Conservation (phyloP, 352 stramenopile species). For the Phytophthora constricta region DNA sequence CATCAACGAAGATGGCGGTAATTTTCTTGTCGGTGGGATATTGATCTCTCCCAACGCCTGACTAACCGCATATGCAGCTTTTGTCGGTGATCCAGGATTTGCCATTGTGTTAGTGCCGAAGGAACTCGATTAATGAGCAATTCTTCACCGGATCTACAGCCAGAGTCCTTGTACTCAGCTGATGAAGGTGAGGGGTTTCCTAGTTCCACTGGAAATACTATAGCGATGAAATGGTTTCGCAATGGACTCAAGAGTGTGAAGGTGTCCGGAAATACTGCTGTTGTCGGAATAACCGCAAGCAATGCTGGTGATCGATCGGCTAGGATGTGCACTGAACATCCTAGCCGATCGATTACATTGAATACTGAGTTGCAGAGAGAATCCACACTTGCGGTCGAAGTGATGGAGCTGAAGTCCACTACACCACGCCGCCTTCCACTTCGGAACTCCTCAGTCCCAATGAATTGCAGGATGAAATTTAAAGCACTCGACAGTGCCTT, state of each 20-base stretch:
- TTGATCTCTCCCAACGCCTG: conserved; percentile 46
- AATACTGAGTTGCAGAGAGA: too few relatives aligned
- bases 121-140: conserved; percentile 3
- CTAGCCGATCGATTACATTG: too few relatives aligned
- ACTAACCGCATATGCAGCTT: conserved; percentile 44
- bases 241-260: too few relatives aligned
- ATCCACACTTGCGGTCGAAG: too few relatives aligned
- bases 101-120: conserved; percentile 10
- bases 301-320: too few relatives aligned
- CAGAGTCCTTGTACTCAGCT: background rate
- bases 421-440: background rate
- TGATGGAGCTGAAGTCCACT: conserved; percentile 14
- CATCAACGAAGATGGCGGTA: conserved; percentile 18
- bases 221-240: conserved; percentile 34
- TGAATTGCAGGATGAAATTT: conserved; percentile 1
- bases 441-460: conserved; percentile 13
- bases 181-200: conserved; percentile 13
- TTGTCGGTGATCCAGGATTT: conserved; percentile 20
- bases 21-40: conserved; percentile 13
- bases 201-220: background rate
- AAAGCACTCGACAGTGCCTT: background rate
- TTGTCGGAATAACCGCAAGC: too few relatives aligned
- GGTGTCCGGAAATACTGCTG: conserved; percentile 27
- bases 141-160: too few relatives aligned
- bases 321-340: too few relatives aligned